phyloP scores from a whole-genome alignment of 345 rosid species.

The Fremontodendron californicum region DNA sequence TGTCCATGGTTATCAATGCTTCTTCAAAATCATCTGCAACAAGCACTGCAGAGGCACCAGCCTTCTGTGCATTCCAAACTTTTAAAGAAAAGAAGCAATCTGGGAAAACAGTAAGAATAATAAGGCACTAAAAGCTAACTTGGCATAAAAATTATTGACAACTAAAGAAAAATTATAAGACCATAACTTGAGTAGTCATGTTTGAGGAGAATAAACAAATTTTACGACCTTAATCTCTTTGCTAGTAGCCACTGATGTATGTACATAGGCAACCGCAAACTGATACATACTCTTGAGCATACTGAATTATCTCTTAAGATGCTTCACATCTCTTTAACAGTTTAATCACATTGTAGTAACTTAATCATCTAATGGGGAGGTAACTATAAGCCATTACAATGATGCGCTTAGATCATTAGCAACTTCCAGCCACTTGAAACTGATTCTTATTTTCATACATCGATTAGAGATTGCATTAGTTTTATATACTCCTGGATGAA shows the following conservation, averaged over 20 bases:
- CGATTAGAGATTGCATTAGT: not conserved
- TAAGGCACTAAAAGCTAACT: conserved; percentile 1
- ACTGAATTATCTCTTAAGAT: not conserved
- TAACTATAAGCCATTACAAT: not conserved
- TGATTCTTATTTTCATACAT: not conserved
- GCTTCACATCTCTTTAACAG: not conserved
- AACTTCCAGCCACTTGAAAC: not conserved
- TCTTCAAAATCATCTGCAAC: conserved; percentile 85
- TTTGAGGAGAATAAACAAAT: not conserved
- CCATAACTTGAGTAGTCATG: not conserved
- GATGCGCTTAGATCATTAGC: not conserved
- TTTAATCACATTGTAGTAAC: not conserved
- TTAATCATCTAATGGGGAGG: not conserved
- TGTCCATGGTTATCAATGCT: conserved; percentile 87
- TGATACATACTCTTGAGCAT: not conserved
- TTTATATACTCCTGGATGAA: not conserved
- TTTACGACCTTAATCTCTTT: not conserved
- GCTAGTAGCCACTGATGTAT: not conserved
- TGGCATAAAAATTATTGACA: not conserved
- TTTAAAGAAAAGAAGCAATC: conserved; percentile 95
- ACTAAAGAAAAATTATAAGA: not conserved
- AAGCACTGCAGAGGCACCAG: conserved; percentile 94
- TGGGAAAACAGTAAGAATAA: conserved; percentile 31
- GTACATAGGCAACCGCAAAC: not conserved
- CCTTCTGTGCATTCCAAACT: conserved; percentile 96